Percentiles rank a stretch among this genome's conserved stretches.
Evolutionary conservation across 2,329 filamentous ascomycete species (phyloP).

Genomic region (Calonectria crousiana): DNA sequence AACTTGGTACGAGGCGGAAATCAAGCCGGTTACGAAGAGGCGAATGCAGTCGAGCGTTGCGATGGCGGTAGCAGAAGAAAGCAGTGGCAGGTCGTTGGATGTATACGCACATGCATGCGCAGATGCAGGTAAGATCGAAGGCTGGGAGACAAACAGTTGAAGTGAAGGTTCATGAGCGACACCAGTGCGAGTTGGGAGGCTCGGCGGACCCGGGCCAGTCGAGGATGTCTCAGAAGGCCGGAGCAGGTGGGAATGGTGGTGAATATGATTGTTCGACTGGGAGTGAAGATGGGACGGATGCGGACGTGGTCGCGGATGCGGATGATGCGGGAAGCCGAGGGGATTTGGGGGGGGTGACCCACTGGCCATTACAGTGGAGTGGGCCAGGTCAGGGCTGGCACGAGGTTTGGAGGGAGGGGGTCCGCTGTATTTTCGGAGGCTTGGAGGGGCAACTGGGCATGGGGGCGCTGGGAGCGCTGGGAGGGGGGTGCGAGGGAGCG

Average conservation of each 20-base stretch:
- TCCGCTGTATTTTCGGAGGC: constrained; percentile 30
- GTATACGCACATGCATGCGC: background rate
- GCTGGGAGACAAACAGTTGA: background rate
- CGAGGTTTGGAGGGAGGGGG: constrained; percentile 35
- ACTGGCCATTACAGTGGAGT: constrained; percentile 30
- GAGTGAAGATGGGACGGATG: constrained; percentile 41
- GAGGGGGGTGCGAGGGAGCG: constrained; percentile 20
- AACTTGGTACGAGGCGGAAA: background rate
- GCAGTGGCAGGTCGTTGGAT: background rate
- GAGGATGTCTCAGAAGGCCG: constrained; percentile 28
- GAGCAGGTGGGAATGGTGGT: constrained; percentile 25
- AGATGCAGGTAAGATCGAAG: background rate
- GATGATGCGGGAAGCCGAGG: constrained; percentile 40
- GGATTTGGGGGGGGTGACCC: constrained; percentile 26
- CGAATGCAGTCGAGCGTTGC: background rate
- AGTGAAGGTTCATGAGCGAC: background rate
- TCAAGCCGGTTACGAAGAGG: background rate
- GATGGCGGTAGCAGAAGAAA: background rate
- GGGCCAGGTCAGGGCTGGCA: constrained; percentile 38
- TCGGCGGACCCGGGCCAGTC: constrained; percentile 12
- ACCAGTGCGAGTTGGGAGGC: constrained; percentile 12
- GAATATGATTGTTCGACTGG: constrained; percentile 39
- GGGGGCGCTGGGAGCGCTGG: constrained; percentile 24
- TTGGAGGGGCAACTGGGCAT: constrained; percentile 17
- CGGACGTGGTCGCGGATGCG: constrained; percentile 23